Percentiles rank a stretch among this genome's conserved stretches.
Evolutionary conservation across 805 yeast species (phyloP).

Genomic region (Monosporozyma solicola): DNA sequence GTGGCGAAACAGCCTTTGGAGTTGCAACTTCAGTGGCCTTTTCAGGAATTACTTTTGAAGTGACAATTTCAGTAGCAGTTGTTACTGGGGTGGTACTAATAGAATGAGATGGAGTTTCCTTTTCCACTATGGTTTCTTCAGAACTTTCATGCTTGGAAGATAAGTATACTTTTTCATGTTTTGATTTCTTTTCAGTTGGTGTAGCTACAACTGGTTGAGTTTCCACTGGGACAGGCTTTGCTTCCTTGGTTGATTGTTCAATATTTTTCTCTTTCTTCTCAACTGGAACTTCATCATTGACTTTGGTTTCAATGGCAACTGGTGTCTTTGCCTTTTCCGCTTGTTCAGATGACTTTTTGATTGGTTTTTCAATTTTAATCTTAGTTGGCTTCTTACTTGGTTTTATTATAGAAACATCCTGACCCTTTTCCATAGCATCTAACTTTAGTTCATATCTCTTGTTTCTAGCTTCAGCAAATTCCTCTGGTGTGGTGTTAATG

Average conservation of each 20-base stretch:
- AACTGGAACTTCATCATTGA: neutral
- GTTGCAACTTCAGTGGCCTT: neutral
- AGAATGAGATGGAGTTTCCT: slow-evolving; percentile 10
- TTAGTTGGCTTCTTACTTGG: neutral
- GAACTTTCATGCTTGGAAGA: neutral
- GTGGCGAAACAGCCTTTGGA: slow-evolving; percentile 5
- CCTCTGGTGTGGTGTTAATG: slow-evolving; percentile 24
- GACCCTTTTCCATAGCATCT: neutral
- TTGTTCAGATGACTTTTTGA: neutral
- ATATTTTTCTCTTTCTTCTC: neutral
- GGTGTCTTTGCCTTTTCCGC: neutral
- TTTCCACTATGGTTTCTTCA: slow-evolving; percentile 3
- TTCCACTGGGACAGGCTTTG: neutral
- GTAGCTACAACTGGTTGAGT: neutral
- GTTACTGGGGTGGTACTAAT: slow-evolving; percentile 4
- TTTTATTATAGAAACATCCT: neutral
- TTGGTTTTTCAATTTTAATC: neutral
- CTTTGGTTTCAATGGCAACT: neutral
- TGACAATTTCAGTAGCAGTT: slow-evolving; percentile 1
- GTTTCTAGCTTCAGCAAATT: slow-evolving; percentile 26
- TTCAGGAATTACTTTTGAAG: neutral
- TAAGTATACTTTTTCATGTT: neutral
- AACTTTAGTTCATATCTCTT: slow-evolving; percentile 15
- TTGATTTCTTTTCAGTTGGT: neutral
- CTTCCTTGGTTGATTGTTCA: neutral